These are phyloP conservation scores for Penicillium sp. DNA, from an alignment of 2,329 filamentous ascomycete species.

Conservation along the genomic window DNA sequence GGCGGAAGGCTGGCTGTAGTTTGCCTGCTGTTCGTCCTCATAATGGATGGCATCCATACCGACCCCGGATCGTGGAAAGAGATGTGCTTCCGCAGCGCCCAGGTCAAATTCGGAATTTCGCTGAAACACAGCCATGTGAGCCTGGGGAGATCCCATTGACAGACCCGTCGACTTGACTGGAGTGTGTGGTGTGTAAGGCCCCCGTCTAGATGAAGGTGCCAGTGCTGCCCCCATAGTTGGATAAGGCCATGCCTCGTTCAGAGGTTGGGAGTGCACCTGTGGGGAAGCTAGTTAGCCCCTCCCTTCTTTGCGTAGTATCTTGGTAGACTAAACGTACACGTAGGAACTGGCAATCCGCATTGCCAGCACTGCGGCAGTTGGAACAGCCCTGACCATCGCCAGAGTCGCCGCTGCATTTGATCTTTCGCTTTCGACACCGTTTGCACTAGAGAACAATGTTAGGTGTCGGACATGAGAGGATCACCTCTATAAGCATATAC, in stretches of 20 bases:
- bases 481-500: slow-evolving; percentile 5
- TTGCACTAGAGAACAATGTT: slow-evolving; percentile 61
- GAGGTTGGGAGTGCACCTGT: slow-evolving; percentile 38
- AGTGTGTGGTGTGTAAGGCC: slow-evolving; percentile 17
- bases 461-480: neutral
- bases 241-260: slow-evolving; percentile 32
- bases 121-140: slow-evolving; percentile 20
- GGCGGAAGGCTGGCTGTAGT: slow-evolving; percentile 35
- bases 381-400: slow-evolving; percentile 73
- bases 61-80: slow-evolving; percentile 25
- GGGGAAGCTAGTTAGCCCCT: neutral
- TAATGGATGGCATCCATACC: slow-evolving; percentile 29
- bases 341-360: slow-evolving; percentile 68
- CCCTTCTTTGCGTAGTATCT: neutral
- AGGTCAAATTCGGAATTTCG: slow-evolving; percentile 30
- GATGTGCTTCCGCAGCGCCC: slow-evolving; percentile 17
- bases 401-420: slow-evolving; percentile 84
- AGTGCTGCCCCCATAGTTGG: slow-evolving; percentile 18
- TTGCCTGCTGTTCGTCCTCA: slow-evolving; percentile 33
- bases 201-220: slow-evolving; percentile 21
- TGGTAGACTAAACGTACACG: slow-evolving; percentile 60
- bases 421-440: slow-evolving; percentile 89
- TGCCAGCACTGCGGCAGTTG: slow-evolving; percentile 75
- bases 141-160: slow-evolving; percentile 16
- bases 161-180: slow-evolving; percentile 15